Evolutionary conservation across 495 filamentous ascomycete genomes (phyloP).

Genomic region (Talaromyces trachyspermus): DNA sequence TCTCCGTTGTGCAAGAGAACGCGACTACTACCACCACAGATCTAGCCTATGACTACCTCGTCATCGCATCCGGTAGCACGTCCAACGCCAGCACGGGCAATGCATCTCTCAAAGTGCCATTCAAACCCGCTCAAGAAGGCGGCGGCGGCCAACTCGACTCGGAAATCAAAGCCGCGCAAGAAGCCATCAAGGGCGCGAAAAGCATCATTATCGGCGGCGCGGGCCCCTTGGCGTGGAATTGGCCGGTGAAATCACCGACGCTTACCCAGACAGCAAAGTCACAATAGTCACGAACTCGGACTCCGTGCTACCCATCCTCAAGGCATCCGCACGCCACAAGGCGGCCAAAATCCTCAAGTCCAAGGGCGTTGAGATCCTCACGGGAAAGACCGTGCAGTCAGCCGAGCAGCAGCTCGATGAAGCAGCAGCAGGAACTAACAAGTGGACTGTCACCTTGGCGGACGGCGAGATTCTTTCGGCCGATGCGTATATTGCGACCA

Average conservation of each 20-base stretch:
- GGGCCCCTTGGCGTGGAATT: constrained; percentile 58
- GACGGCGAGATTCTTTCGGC: constrained; percentile 35
- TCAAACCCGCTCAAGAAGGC: constrained; percentile 46
- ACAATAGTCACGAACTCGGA: constrained; percentile 36
- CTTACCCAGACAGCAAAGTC: constrained; percentile 30
- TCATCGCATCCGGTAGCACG: constrained; percentile 44
- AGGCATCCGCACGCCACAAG: constrained; percentile 15
- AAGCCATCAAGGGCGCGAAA: constrained; percentile 43
- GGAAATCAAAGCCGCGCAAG: constrained; percentile 35
- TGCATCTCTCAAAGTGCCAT: constrained; percentile 36
- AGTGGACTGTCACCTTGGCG: constrained; percentile 31
- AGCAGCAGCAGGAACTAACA: not conserved
- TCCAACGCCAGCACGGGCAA: constrained; percentile 37
- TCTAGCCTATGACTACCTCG: constrained; percentile 45
- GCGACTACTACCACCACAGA: constrained; percentile 8
- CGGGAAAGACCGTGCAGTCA: constrained; percentile 16
- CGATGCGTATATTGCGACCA: constrained; percentile 58
- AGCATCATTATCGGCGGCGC: constrained; percentile 60
- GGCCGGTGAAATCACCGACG: constrained; percentile 50
- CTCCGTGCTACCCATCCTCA: constrained; percentile 26
- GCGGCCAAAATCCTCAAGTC: constrained; percentile 21
- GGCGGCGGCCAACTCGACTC: constrained; percentile 34
- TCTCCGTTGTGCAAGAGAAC: constrained; percentile 29
- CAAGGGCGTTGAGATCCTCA: constrained; percentile 16
- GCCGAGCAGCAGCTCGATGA: constrained; percentile 1